A percentile compares a stretch with the other conserved stretches of the same genome.
phyloP scores from a whole-genome alignment of 306 rosid species.

The Trifolium pratense region DNA sequence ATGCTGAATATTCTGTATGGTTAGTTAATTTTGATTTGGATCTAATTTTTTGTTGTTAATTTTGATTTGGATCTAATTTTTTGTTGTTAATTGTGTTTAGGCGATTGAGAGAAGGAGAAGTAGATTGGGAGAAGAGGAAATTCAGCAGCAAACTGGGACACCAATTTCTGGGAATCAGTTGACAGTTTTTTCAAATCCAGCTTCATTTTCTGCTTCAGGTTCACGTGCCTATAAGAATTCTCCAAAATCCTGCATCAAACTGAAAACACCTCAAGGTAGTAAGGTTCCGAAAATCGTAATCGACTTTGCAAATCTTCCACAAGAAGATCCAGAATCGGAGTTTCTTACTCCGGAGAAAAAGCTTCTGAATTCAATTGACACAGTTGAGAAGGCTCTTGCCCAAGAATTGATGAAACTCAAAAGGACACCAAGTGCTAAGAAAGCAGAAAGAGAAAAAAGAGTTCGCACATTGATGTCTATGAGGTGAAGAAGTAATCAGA shows the following conservation, averaged over 20 bases:
- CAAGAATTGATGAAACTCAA: conserved; percentile 71
- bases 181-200: conserved; percentile 24
- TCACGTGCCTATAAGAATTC: conserved; percentile 35
- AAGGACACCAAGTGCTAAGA: conserved; percentile 73
- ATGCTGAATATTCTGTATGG: background rate
- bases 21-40: background rate
- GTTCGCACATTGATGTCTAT: conserved; percentile 81
- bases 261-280: conserved; percentile 33
- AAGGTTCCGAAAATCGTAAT: conserved; percentile 48
- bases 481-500: conserved; percentile 48
- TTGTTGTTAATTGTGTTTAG: conserved; percentile 40
- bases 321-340: conserved; percentile 49
- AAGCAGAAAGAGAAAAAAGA: conserved; percentile 70
- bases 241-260: conserved; percentile 30
- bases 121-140: conserved; percentile 52
- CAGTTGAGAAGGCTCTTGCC: conserved; percentile 67
- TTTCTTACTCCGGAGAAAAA: conserved; percentile 81
- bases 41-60: no score
- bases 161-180: conserved; percentile 37
- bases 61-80: background rate
- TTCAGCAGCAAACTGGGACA: conserved; percentile 47
- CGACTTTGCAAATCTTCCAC: conserved; percentile 46
- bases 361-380: conserved; percentile 67
- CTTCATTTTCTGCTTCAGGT: conserved; percentile 18
- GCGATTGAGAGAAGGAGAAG: conserved; percentile 81